Evolutionary conservation across 2,329 filamentous ascomycete genomes (phyloP).

Genomic region (Tolypocladium paradoxum): DNA sequence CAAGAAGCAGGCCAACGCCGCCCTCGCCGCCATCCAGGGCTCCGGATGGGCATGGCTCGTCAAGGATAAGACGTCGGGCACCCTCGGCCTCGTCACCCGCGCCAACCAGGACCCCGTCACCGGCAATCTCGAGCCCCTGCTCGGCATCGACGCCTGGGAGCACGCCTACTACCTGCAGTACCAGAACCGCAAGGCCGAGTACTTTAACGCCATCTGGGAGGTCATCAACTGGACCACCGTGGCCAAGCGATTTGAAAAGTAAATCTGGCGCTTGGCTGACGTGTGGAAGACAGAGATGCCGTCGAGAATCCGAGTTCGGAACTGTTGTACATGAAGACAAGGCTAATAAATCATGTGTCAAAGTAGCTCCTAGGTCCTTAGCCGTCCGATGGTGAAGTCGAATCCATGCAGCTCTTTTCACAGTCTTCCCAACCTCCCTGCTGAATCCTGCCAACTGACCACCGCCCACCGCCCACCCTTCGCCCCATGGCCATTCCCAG

Average conservation of each 20-base stretch:
- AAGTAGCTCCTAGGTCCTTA: neutral
- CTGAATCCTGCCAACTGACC: neutral
- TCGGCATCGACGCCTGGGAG: constrained; percentile 93
- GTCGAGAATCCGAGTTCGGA: neutral
- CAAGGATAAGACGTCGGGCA: constrained; percentile 53
- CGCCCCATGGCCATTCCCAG: neutral
- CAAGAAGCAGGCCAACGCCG: constrained; percentile 54
- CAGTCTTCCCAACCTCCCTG: neutral
- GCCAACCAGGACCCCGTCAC: constrained; percentile 85
- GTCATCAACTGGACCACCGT: constrained; percentile 94
- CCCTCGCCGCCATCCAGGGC: constrained; percentile 68
- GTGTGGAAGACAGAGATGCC: neutral
- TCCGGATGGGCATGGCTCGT: constrained; percentile 89
- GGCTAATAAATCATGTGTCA: constrained; percentile 5
- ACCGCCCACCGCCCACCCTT: too few species aligned
- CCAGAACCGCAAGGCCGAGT: constrained; percentile 94
- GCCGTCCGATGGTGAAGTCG: neutral
- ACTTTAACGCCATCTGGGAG: constrained; percentile 89
- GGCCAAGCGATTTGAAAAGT: constrained; percentile 58
- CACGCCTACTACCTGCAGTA: constrained; percentile 95
- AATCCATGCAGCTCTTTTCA: neutral
- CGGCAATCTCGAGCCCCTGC: constrained; percentile 68
- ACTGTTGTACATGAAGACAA: neutral
- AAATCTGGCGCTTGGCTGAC: constrained; percentile 13
- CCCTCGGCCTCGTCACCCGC: constrained; percentile 56